Base-by-base conservation (phyloP, 768 basidiomycete species). In the Dioszegia aurantiaca region DNA sequence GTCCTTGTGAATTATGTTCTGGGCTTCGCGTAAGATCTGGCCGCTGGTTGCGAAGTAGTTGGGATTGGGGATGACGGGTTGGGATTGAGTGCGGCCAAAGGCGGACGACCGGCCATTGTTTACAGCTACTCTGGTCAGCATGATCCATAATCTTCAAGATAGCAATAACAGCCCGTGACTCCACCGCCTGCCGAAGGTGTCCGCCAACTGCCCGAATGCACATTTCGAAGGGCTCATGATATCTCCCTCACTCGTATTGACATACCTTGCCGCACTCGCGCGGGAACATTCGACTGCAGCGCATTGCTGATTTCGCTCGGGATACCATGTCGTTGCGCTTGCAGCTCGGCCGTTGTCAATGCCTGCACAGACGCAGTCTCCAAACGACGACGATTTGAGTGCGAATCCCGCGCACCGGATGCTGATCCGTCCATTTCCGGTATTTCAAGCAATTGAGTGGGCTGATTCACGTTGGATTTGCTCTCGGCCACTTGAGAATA, bases 291-390 rank as follows among this genome's bases (percentile, higher is more conserved):
- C 52, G 19, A n/a, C 46, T 60, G 61, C 30, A 71, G 24, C 26
- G 62, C 63, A 30, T 45, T 49, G 33, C 58, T 56, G 21, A 68
- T 30, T 19, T 66, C 62, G 8, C 54, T 46, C 12, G 61, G 33
- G 9, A 71, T 60, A 16, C 67, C 69, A 65, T 71, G 67, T 47
- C 57, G 61, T 21, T 64, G 54, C 2, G 64, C 69, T 49, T 71
- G 66, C 6, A 44, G 46, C 56, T 71, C 69, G 16, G 64, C 65
- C 2, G 68, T 69, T 14, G 67, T 33, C 65, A 27, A 55, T 51
- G 43, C 28, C 23, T 19, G 31, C 27, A 19, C 27, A 42, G 39
- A 28, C 4, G 53, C 42, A 8, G 53, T 21, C 2, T 21, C 40
- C 6, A 55, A 27, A 2, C 27, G 17, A 11, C 48, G 48, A 36